These are phyloP conservation scores for Abrus precatorius DNA, from an alignment of 306 rosid species.

Conservation along the genomic window DNA sequence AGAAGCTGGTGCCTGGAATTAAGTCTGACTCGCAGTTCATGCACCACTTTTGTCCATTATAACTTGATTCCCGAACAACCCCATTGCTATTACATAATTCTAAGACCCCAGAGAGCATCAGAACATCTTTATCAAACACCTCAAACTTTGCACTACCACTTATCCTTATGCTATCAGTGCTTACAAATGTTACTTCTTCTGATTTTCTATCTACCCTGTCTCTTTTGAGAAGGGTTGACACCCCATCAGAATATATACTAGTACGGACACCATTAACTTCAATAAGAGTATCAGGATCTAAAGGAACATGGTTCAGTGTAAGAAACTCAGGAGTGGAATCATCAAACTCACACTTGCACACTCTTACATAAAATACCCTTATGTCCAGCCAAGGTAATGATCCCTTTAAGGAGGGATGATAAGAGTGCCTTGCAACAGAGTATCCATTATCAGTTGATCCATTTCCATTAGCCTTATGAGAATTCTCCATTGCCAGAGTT, in stretches of 20 bases:
- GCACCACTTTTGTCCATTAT: conserved; percentile 65
- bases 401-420: conserved; percentile 59
- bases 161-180: conserved; percentile 83
- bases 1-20: conserved; percentile 57
- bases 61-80: conserved; percentile 49
- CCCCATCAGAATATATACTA: conserved; percentile 68
- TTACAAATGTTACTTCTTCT: conserved; percentile 84
- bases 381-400: conserved; percentile 82
- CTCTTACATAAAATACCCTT: conserved; percentile 78
- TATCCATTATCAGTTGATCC: conserved; percentile 64
- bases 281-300: conserved; percentile 76
- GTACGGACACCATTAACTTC: conserved; percentile 83
- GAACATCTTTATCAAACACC: conserved; percentile 72
- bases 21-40: conserved; percentile 72
- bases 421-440: conserved; percentile 57
- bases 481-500: conserved; percentile 62
- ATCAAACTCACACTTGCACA: conserved; percentile 77
- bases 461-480: conserved; percentile 60
- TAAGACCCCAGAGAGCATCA: conserved; percentile 72
- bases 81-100: conserved; percentile 61
- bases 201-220: conserved; percentile 81
- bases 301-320: conserved; percentile 72
- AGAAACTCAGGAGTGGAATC: conserved; percentile 74
- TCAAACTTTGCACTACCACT: conserved; percentile 82
- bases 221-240: conserved; percentile 68